Conservation (phyloP, 1,284 basidiomycete species). For the Puccinia horiana region DNA sequence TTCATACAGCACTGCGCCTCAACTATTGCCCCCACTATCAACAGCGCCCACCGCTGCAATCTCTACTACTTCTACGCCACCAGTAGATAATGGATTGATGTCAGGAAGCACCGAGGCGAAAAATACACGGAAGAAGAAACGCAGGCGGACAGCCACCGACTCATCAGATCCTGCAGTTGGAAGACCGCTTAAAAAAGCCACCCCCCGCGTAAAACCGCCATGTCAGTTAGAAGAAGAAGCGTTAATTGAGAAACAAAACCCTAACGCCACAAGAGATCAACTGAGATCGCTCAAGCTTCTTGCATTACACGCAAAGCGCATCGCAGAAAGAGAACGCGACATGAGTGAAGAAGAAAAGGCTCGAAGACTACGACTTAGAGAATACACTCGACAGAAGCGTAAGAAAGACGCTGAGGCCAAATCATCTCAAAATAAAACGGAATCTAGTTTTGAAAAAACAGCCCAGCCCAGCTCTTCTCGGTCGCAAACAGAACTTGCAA, state of each 20-base stretch:
- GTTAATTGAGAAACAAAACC: constrained; percentile 38
- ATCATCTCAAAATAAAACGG: background rate
- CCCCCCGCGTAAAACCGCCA: constrained; percentile 22
- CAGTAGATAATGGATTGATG: background rate
- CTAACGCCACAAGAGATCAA: constrained; percentile 33
- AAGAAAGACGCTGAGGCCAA: background rate
- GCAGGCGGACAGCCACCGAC: constrained; percentile 14
- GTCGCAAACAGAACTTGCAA: constrained; percentile 4
- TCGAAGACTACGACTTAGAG: constrained; percentile 9
- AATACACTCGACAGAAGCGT: constrained; percentile 34
- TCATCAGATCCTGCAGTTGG: constrained; percentile 4
- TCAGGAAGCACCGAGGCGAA: background rate
- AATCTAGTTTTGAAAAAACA: background rate
- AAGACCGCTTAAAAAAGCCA: constrained; percentile 5
- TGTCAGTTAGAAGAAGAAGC: constrained; percentile 42
- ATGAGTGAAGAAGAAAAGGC: constrained; percentile 44
- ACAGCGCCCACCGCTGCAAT: background rate
- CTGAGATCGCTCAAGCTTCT: constrained; percentile 36
- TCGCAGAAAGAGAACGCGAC: constrained; percentile 24
- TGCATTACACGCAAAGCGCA: constrained; percentile 34
- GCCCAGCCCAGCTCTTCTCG: background rate
- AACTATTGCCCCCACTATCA: background rate
- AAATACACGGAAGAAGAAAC: constrained; percentile 22
- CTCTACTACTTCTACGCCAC: background rate
- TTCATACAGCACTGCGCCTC: background rate